A percentile compares a stretch with the other conserved stretches of the same genome.
These are phyloP conservation scores for Trifolium fragiferum DNA, from an alignment of 306 rosid species.

Conservation along the genomic window DNA sequence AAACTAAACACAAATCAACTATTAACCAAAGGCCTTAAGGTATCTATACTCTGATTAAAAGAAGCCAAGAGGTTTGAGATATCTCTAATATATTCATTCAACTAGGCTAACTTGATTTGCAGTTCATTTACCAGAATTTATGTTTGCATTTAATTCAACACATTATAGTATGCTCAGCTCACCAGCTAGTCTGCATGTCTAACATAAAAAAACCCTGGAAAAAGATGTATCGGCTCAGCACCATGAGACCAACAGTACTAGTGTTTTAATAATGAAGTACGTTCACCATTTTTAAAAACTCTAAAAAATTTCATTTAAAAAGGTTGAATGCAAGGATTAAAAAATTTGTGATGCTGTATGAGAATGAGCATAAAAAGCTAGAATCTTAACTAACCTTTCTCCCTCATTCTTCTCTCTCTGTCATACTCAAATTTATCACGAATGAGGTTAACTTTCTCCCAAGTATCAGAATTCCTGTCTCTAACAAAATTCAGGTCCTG, in stretches of 20 bases:
- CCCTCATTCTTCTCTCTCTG: slow-evolving; percentile 88
- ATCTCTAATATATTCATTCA: slow-evolving; percentile 14
- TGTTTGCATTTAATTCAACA: slow-evolving; percentile 5
- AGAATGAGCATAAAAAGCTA: not conserved
- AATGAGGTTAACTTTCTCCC: slow-evolving; percentile 76
- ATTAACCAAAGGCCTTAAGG: slow-evolving; percentile 14
- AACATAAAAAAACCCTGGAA: not conserved
- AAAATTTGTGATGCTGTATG: slow-evolving; percentile 1
- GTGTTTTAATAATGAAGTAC: not conserved
- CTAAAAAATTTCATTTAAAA: slow-evolving; percentile 10
- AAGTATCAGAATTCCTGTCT: slow-evolving; percentile 56
- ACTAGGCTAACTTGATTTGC: slow-evolving; percentile 16
- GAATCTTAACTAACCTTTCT: slow-evolving; percentile 71
- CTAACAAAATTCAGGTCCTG: slow-evolving; percentile 70
- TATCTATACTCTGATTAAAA: slow-evolving; percentile 9
- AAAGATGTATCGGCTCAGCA: not conserved
- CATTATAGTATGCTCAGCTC: slow-evolving; percentile 1
- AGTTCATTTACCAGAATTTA: slow-evolving; percentile 9
- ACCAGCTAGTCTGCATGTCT: not conserved
- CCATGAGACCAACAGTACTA: slow-evolving; percentile 21
- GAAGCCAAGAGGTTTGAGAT: not conserved
- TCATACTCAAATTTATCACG: slow-evolving; percentile 94
- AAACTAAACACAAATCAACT: slow-evolving; percentile 18
- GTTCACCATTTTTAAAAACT: slow-evolving; percentile 14
- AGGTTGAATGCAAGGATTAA: slow-evolving; percentile 1